A percentile compares a stretch with the other conserved stretches of the same genome.
phyloP scores from a whole-genome alignment of 805 yeast species.

The Lipomyces yamanashiensis region DNA sequence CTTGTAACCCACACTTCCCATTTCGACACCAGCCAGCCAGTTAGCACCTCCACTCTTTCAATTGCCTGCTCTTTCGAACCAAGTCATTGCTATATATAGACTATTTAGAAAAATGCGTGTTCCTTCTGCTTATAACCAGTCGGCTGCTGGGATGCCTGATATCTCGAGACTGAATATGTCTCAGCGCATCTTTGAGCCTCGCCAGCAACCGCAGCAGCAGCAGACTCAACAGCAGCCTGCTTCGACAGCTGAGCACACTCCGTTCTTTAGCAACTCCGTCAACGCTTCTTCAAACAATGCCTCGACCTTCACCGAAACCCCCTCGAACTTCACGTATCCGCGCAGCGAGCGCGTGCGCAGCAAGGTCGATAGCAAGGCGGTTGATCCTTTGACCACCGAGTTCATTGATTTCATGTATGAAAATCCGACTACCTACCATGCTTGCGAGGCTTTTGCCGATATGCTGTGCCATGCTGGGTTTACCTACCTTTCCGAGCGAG shows the following conservation, averaged over 20 bases:
- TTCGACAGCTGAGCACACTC: background rate
- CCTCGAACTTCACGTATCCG: conserved; percentile 22
- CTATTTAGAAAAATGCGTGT: conserved; percentile 19
- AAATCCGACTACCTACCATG: conserved; percentile 64
- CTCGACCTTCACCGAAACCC: background rate
- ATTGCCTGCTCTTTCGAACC: background rate
- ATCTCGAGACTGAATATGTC: conserved; percentile 1
- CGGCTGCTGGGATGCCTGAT: conserved; percentile 3
- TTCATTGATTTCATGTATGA: conserved; percentile 37
- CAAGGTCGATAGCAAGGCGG: conserved; percentile 12
- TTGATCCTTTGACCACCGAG: conserved; percentile 27
- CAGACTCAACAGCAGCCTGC: background rate
- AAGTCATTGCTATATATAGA: background rate
- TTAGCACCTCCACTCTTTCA: background rate
- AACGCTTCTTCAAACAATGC: conserved; percentile 6
- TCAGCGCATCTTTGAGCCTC: conserved; percentile 2
- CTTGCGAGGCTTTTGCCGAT: conserved; percentile 66
- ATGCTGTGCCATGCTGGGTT: conserved; percentile 64
- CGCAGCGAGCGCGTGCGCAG: conserved; percentile 27
- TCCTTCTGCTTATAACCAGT: conserved; percentile 13
- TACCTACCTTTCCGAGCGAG: conserved; percentile 65
- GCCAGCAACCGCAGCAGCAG: conserved; percentile 10
- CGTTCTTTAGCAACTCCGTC: conserved; percentile 16
- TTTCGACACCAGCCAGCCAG: too few relatives aligned
- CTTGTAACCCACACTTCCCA: background rate